Percentiles rank a stretch among this genome's conserved stretches.
These are phyloP conservation scores for Sporothrix brunneoviolacea DNA, from an alignment of 2,329 filamentous ascomycete species.

Conservation along the genomic window DNA sequence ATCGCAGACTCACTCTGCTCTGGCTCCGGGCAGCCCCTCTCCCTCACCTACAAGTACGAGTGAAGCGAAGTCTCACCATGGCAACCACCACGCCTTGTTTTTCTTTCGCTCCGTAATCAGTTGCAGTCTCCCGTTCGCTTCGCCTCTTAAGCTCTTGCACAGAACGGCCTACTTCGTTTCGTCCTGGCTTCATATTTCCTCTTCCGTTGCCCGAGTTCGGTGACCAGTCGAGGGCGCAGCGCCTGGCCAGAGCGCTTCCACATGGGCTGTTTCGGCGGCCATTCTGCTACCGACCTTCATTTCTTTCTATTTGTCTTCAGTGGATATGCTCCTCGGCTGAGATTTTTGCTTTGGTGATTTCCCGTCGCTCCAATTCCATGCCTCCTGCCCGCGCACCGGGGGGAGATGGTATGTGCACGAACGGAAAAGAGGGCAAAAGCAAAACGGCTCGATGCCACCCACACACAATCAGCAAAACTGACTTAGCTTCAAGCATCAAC, in stretches of 20 bases:
- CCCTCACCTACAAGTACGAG: no score
- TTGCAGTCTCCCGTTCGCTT: no score
- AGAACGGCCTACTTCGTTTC: no score
- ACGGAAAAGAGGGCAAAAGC: background rate
- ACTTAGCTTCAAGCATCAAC: slow-evolving; percentile 2
- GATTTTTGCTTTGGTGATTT: background rate
- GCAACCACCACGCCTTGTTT: no score
- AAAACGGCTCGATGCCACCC: slow-evolving; percentile 4
- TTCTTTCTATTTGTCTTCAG: background rate
- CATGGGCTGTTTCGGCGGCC: slow-evolving; percentile 3
- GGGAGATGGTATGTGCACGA: background rate
- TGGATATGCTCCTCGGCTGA: no score
- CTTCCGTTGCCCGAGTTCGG: background rate
- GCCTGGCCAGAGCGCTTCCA: slow-evolving; percentile 9
- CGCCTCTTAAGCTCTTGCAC: no score
- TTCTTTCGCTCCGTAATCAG: no score
- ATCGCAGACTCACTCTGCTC: no score
- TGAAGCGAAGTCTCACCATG: no score
- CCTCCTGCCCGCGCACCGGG: background rate
- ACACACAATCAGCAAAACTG: slow-evolving; percentile 6
- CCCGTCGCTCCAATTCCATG: no score
- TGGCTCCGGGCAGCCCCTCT: no score
- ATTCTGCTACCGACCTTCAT: background rate
- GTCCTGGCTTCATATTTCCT: no score
- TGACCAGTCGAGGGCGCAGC: background rate